Evolutionary conservation across 345 rosid genomes (phyloP).

Genomic region (Citrus australasica): DNA sequence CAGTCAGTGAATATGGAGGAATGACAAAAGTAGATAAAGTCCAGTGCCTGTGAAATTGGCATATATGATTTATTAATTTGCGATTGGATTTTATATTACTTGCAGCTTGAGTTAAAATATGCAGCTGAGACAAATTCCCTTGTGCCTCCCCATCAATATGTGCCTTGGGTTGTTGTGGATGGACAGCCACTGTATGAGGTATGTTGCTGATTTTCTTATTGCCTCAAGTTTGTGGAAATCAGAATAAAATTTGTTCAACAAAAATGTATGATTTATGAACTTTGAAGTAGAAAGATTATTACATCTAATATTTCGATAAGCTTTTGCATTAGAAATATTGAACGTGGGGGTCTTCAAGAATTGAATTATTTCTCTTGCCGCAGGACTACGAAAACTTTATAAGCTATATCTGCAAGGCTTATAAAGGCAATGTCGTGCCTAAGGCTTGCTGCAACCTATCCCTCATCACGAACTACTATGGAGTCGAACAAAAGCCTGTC

Average conservation of each 20-base stretch:
- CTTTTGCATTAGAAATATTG: background rate
- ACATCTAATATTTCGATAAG: background rate
- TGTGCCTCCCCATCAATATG: slow-evolving; percentile 82
- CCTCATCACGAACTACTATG: background rate
- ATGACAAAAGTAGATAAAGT: background rate
- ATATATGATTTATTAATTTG: background rate
- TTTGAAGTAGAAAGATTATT: no score
- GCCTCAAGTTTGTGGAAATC: background rate
- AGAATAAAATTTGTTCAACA: background rate
- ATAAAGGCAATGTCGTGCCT: slow-evolving; percentile 43
- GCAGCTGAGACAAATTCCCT: slow-evolving; percentile 82
- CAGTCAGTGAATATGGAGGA: background rate
- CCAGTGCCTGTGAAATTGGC: background rate
- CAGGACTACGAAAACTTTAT: slow-evolving; percentile 77
- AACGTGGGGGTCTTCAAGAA: background rate
- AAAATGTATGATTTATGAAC: background rate
- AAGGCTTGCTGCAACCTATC: slow-evolving; percentile 52
- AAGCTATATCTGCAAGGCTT: slow-evolving; percentile 81
- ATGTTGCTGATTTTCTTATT: slow-evolving; percentile 14
- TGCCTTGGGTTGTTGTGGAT: slow-evolving; percentile 95
- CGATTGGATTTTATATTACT: background rate
- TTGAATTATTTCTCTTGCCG: background rate
- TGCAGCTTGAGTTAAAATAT: slow-evolving; percentile 80
- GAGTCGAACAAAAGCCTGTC: slow-evolving; percentile 10
- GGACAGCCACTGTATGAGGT: slow-evolving; percentile 95